Evolutionary conservation across 1,284 basidiomycete species (phyloP).

Genomic region (Paramarasmius palmivorus): DNA sequence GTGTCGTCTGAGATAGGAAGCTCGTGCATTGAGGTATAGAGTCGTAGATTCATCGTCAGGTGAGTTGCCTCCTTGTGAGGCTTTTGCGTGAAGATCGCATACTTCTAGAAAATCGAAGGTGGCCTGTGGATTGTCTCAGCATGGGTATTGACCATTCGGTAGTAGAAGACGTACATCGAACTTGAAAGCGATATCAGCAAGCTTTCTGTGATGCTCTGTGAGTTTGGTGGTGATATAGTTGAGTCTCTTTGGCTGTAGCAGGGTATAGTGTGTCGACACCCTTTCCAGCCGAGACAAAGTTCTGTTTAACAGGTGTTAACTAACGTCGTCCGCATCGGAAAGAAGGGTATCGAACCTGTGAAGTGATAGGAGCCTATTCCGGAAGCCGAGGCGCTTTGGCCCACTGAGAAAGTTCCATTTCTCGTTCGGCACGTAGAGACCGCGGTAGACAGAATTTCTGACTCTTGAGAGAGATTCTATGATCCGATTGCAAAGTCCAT

Average conservation of each 20-base stretch:
- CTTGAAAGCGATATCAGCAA: slow-evolving; percentile 1
- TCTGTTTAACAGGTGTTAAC: neutral
- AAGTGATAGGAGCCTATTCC: slow-evolving; percentile 1
- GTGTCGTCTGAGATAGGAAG: too few species aligned
- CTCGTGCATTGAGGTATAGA: too few species aligned
- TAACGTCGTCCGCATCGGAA: neutral
- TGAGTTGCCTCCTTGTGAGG: too few species aligned
- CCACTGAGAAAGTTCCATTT: neutral
- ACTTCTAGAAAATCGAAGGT: too few species aligned
- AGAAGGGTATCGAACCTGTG: neutral
- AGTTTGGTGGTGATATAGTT: neutral
- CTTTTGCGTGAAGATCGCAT: too few species aligned
- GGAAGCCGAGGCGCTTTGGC: neutral
- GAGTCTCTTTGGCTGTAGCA: neutral
- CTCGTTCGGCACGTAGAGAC: neutral
- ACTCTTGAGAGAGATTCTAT: neutral
- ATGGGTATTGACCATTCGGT: too few species aligned
- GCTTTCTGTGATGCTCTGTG: slow-evolving; percentile 1
- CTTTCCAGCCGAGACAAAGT: neutral
- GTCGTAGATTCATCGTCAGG: too few species aligned
- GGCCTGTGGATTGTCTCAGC: too few species aligned
- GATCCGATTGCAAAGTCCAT: neutral
- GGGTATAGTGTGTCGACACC: neutral
- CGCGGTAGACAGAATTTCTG: neutral
- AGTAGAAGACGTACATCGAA: neutral